phyloP scores from a whole-genome alignment of 73 alveolate species.

The Paramecium tetraurelia region DNA sequence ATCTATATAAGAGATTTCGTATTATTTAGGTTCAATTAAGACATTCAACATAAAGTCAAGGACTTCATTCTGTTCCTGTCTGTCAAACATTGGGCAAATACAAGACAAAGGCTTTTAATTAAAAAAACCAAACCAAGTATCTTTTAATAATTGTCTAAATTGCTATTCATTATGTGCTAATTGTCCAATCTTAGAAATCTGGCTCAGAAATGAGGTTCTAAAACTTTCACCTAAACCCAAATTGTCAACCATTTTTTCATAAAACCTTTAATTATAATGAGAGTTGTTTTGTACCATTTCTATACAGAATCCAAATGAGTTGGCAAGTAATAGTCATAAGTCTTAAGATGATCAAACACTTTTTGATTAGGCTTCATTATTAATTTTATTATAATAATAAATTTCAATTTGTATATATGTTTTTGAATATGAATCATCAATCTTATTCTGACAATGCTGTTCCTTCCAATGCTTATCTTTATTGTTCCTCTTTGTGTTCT shows the following conservation, averaged over 20 bases:
- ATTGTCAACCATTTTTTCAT: neutral
- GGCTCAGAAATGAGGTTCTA: neutral
- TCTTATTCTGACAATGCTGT: neutral
- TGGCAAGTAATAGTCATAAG: neutral
- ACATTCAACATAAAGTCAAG: neutral
- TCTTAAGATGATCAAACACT: neutral
- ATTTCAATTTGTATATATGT: neutral
- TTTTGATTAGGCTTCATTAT: neutral
- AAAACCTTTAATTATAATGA: neutral
- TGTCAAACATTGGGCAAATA: neutral
- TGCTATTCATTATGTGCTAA: neutral
- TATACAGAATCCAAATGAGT: neutral
- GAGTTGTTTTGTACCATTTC: neutral
- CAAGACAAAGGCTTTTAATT: neutral
- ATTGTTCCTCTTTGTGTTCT: neutral
- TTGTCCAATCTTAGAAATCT: neutral
- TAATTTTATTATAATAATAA: neutral
- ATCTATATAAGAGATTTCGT: neutral
- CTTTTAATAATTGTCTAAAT: neutral
- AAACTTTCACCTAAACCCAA: neutral
- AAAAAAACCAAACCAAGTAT: neutral
- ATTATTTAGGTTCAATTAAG: neutral
- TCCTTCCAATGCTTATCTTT: conserved; percentile 2
- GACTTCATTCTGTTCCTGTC: neutral
- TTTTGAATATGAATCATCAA: neutral